Conservation (phyloP, 495 filamentous ascomycete species). For the Aspergillus hancockii region DNA sequence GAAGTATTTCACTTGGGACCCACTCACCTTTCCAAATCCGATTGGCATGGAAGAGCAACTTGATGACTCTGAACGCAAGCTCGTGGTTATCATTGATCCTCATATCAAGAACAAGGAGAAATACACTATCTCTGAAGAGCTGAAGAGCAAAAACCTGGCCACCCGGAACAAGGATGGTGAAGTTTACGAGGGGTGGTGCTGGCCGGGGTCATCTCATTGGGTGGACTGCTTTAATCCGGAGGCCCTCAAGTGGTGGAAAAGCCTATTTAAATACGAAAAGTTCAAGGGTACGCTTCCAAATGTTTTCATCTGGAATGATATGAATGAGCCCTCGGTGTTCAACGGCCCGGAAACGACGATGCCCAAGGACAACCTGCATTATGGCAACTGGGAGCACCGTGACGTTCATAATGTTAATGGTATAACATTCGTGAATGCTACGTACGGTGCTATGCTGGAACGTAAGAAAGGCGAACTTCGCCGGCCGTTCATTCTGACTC, state of each 20-base stretch:
- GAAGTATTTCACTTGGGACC: constrained; percentile 98
- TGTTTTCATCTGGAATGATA: constrained; percentile 97
- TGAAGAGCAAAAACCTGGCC: constrained; percentile 79
- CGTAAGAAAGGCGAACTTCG: constrained; percentile 78
- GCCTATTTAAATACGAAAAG: constrained; percentile 79
- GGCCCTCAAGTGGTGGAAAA: constrained; percentile 83
- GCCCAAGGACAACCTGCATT: constrained; percentile 95
- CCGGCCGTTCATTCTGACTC: constrained; percentile 88
- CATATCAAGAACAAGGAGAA: constrained; percentile 90
- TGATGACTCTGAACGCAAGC: constrained; percentile 78
- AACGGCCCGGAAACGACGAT: constrained; percentile 94
- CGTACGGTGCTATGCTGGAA: constrained; percentile 76
- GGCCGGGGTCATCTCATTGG: constrained; percentile 96
- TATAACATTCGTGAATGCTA: constrained; percentile 90
- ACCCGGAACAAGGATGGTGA: constrained; percentile 87
- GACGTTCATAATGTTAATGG: constrained; percentile 96
- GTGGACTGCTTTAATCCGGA: constrained; percentile 91
- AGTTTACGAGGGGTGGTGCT: constrained; percentile 94
- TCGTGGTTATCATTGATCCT: constrained; percentile 93
- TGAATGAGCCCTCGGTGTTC: constrained; percentile 99
- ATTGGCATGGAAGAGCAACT: constrained; percentile 85
- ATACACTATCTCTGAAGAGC: constrained; percentile 74
- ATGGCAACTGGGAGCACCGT: constrained; percentile 92
- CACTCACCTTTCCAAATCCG: constrained; percentile 80
- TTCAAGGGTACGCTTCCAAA: constrained; percentile 84